A percentile compares a stretch with the other conserved stretches of the same genome.
Evolutionary conservation across 1,284 basidiomycete genomes (phyloP).

Genomic region (Garcileccinum viscosum): DNA sequence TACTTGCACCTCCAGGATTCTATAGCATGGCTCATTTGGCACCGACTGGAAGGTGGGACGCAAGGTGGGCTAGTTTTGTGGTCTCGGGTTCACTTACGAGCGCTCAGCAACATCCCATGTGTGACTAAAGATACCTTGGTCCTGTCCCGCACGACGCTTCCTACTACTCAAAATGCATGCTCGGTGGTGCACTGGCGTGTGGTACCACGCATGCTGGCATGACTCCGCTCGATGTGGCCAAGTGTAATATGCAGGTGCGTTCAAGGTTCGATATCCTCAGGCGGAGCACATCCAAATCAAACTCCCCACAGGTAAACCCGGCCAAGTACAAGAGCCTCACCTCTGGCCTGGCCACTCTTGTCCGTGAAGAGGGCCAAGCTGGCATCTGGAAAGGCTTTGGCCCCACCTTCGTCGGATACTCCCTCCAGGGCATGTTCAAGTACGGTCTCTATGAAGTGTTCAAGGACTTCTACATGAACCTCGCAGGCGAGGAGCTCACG

Average conservation of each 20-base stretch:
- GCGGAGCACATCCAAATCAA: not conserved
- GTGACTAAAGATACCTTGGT: slow-evolving; percentile 54
- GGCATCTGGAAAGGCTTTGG: slow-evolving; percentile 95
- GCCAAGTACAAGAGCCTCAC: slow-evolving; percentile 78
- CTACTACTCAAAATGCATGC: slow-evolving; percentile 83
- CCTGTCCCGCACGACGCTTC: slow-evolving; percentile 75
- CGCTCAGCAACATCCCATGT: slow-evolving; percentile 40
- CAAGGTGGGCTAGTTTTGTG: slow-evolving; percentile 53
- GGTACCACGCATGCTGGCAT: slow-evolving; percentile 94
- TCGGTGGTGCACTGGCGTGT: slow-evolving; percentile 93
- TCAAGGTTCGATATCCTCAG: not conserved
- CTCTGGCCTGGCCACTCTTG: slow-evolving; percentile 73
- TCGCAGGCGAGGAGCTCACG: slow-evolving; percentile 82
- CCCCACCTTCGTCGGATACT: slow-evolving; percentile 91
- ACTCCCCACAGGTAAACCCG: slow-evolving; percentile 61
- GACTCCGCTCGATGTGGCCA: slow-evolving; percentile 93
- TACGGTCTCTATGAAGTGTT: slow-evolving; percentile 95
- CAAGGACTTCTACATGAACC: slow-evolving; percentile 90
- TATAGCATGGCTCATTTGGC: slow-evolving; percentile 35
- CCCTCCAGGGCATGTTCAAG: slow-evolving; percentile 96
- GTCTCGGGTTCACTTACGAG: too few relatives aligned
- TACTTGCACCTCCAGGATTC: not conserved
- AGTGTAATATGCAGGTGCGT: slow-evolving; percentile 97
- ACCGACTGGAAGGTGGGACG: slow-evolving; percentile 68
- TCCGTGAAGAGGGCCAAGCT: slow-evolving; percentile 80